Base-by-base conservation (phyloP, 139 green algal species). In the Chlorella vulgaris region DNA sequence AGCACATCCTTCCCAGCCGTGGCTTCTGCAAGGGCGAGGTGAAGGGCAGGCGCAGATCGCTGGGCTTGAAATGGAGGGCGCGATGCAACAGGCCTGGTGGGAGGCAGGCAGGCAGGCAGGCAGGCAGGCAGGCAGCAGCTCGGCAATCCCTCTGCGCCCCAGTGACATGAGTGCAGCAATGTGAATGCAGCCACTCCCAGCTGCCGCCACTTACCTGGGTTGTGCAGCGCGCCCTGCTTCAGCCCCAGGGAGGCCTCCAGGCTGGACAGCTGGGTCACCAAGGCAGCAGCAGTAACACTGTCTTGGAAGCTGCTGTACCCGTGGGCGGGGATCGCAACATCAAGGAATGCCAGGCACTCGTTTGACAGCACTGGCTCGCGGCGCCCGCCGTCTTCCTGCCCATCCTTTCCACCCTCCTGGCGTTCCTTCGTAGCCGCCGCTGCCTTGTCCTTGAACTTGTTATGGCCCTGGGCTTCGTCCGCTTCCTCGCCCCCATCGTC, bases 171-270 rank as follows among this genome's bases (percentile, higher is more conserved):
- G n/a, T n/a, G n/a, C n/a, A n/a, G n/a, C n/a, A n/a, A n/a, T n/a
- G n/a, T n/a, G n/a, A n/a, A n/a, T n/a, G n/a, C 55, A 5, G 28
- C 55, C 28, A 21, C 55, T 29, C 21, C 15, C 55, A 28, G 5
- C 55, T n/a, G 21, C n/a, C 22, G 55, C 55, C 8, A 21, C 47
- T 65, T 53, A 79, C 73, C 53, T 10, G 50, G 50, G 35, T 68
- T 79, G 51, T 79, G 53, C 73, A 79, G 73, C 73, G 73, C 38
- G 51, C 73, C 73, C 50, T 79, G 29, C 22, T 40, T 63, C 35
- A 79, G 73, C 50, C 73, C 73, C 73, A 79, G 53, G 18, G 47
- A 29, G 7, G 53, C 21, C 53, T 79, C 73, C 0, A 79, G 51
- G 7, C 26, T 26, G 0, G 51, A 50, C 73, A 79, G 50, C 51